Percentiles rank a stretch among this genome's conserved stretches.
phyloP scores from a whole-genome alignment of 257 asterid species.

The Ligustrum vulgare region DNA sequence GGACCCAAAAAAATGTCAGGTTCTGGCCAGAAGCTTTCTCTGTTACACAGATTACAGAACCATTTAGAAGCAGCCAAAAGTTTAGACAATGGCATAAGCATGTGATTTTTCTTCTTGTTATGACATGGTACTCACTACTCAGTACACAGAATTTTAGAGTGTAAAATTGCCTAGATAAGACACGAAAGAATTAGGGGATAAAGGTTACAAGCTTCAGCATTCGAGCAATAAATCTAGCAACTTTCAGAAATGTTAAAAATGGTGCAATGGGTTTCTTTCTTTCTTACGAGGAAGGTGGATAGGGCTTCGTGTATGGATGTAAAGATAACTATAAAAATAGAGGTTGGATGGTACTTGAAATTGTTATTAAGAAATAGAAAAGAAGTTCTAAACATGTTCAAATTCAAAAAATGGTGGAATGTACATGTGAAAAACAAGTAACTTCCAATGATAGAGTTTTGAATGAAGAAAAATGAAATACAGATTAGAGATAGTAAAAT shows the following conservation, averaged over 20 bases:
- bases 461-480: too few relatives aligned
- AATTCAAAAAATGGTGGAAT: background rate
- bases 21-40: background rate
- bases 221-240: background rate
- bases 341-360: background rate
- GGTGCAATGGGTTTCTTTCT: background rate
- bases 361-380: background rate
- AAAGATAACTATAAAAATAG: background rate
- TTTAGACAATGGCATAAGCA: background rate
- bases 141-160: background rate
- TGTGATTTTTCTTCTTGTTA: background rate
- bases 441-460: too few relatives aligned
- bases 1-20: background rate
- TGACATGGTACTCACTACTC: background rate
- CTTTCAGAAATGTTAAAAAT: background rate
- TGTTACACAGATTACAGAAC: background rate
- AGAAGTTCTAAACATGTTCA: background rate
- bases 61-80: background rate
- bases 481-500: too few relatives aligned
- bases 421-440: too few relatives aligned
- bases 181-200: background rate
- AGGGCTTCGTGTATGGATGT: background rate
- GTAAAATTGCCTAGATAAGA: background rate
- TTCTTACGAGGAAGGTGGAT: background rate
- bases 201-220: background rate